Base-by-base conservation (phyloP, 768 basidiomycete species). In the Mycena epipterygia region DNA sequence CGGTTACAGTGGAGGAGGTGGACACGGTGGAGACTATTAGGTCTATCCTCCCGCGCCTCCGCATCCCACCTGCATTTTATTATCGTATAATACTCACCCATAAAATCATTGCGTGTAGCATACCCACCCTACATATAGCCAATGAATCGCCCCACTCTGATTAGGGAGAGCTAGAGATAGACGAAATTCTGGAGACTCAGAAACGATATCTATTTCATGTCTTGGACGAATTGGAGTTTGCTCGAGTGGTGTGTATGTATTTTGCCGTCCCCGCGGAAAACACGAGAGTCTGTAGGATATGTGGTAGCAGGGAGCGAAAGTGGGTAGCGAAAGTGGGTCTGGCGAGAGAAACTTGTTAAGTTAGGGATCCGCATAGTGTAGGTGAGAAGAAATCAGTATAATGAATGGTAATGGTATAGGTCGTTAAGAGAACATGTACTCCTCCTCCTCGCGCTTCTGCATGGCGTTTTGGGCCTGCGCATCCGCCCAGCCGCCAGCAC, bases 91-190 rank as follows among this genome's bases (percentile, higher is more conserved):
- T 53, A 41, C 27, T 55, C n/a, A 53, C 62, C 48, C 33, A 21
- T 30, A 64, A 63, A 64, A 64, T 44, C 63, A 55, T 55, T 55
- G 63, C 44, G 41, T 60, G 41, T 46, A 60, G 58, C 30, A n/a
- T 32, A 17, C 44, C 2, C 30, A 53, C 16, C 9, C n/a, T 59
- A 60, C 53, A 56, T 39, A 56, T 19, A 35, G 21, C 21, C 32
- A 60, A 60, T 44, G 58, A 44, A 46, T 42, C 27, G 32, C 58
- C 58, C 58, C n/a, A n/a, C n/a, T n/a, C n/a, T n/a, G n/a, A n/a
- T n/a, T n/a, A n/a, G n/a, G n/a, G n/a, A n/a, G n/a, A n/a, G n/a
- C n/a, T n/a, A n/a, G n/a, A n/a, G n/a, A n/a, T n/a, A n/a, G n/a
- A n/a, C n/a, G n/a, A n/a, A n/a, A n/a, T n/a, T n/a, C n/a, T n/a